Percentiles rank a stretch among this genome's conserved stretches.
phyloP scores from a whole-genome alignment of 495 filamentous ascomycete species.

The Hypoxylon lienhwacheense region DNA sequence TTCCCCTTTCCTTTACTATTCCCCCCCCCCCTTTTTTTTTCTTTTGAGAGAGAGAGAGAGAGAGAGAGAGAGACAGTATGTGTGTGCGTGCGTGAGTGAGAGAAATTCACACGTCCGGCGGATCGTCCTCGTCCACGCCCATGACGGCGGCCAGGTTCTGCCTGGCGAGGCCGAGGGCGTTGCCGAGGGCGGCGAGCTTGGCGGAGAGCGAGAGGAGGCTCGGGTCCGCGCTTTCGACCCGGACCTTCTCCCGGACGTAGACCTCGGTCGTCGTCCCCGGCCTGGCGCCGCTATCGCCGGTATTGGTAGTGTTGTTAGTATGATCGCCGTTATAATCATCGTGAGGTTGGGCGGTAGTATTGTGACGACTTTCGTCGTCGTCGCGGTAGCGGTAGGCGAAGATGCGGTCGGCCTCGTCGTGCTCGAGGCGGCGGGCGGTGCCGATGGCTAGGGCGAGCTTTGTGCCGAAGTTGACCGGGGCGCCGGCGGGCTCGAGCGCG shows the following conservation, averaged over 20 bases:
- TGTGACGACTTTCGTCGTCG: not conserved
- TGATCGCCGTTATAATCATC: not conserved
- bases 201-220: slow-evolving; percentile 82
- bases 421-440: slow-evolving; percentile 62
- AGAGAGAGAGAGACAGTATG: no score
- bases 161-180: slow-evolving; percentile 68
- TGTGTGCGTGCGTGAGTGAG: no score
- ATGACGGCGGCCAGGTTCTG: slow-evolving; percentile 78
- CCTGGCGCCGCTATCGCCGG: not conserved
- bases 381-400: slow-evolving; percentile 58
- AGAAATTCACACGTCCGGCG: no score
- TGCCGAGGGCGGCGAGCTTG: slow-evolving; percentile 80
- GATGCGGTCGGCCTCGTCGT: slow-evolving; percentile 78
- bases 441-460: slow-evolving; percentile 59
- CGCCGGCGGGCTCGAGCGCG: slow-evolving; percentile 66
- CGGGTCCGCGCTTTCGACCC: slow-evolving; percentile 89
- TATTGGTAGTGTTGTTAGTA: no score
- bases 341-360: no score
- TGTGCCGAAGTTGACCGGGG: slow-evolving; percentile 51
- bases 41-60: no score
- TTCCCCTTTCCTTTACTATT: no score
- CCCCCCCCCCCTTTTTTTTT: no score
- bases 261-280: slow-evolving; percentile 57
- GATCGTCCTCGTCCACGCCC: slow-evolving; percentile 58
- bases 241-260: slow-evolving; percentile 83